These are phyloP conservation scores for Lachnellula cervina DNA, from an alignment of 2,329 filamentous ascomycete genomes.

Conservation along the genomic window DNA sequence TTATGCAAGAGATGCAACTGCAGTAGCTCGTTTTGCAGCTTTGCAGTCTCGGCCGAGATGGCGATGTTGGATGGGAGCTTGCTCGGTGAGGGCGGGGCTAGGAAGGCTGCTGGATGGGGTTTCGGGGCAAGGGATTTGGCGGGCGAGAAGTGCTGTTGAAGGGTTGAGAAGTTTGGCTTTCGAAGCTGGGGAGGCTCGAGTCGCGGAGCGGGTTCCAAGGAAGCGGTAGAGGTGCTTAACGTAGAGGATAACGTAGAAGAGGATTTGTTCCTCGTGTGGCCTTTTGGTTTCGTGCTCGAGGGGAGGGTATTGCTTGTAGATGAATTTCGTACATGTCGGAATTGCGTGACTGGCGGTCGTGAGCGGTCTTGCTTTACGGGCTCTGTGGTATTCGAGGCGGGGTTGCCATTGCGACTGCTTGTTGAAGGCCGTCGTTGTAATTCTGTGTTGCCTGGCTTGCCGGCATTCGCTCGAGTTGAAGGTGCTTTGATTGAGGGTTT, in stretches of 20 bases:
- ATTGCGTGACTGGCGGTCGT: constrained; percentile 22
- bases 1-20: constrained; percentile 62
- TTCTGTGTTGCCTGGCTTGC: constrained; percentile 15
- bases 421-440: constrained; percentile 23
- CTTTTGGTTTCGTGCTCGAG: constrained; percentile 6
- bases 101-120: constrained; percentile 52
- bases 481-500: constrained; percentile 26
- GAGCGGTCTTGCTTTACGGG: constrained; percentile 28
- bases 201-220: constrained; percentile 8
- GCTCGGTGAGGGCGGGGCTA: constrained; percentile 56
- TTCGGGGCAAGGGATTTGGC: constrained; percentile 58
- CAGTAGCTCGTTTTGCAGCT: constrained; percentile 59
- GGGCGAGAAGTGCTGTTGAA: constrained; percentile 64
- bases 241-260: constrained; percentile 15
- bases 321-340: constrained; percentile 25
- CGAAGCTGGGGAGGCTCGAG: constrained; percentile 15
- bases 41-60: constrained; percentile 51
- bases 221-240: constrained; percentile 15
- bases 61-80: constrained; percentile 58
- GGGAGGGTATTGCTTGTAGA: constrained; percentile 19
- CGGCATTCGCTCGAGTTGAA: constrained; percentile 17
- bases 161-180: constrained; percentile 47
- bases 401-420: constrained; percentile 6
- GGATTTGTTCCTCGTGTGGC: constrained; percentile 27
- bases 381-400: constrained; percentile 9